These are phyloP conservation scores for Suillus americanus DNA, from an alignment of 768 basidiomycete genomes.

Conservation along the genomic window DNA sequence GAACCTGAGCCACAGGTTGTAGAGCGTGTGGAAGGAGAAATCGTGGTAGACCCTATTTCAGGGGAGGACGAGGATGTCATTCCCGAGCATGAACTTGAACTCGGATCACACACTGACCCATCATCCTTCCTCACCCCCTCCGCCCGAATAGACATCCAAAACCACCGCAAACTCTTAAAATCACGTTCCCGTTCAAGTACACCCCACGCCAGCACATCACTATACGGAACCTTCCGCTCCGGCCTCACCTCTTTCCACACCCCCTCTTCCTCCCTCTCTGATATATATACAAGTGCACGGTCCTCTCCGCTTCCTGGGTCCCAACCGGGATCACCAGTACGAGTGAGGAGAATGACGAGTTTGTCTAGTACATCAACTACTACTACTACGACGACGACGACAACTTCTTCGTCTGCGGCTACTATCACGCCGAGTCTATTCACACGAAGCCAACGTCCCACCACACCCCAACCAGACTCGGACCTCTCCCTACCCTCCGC, in stretches of 20 bases:
- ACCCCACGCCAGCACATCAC: slow-evolving; percentile 44
- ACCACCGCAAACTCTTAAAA: slow-evolving; percentile 35
- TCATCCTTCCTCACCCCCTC: slow-evolving; percentile 12
- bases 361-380: slow-evolving; percentile 18
- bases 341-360: slow-evolving; percentile 20
- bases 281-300: slow-evolving; percentile 58
- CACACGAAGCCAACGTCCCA: slow-evolving; percentile 33
- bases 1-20: slow-evolving; percentile 9
- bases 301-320: slow-evolving; percentile 52
- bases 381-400: slow-evolving; percentile 25
- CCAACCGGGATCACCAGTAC: slow-evolving; percentile 26
- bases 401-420: slow-evolving; percentile 44
- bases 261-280: slow-evolving; percentile 74
- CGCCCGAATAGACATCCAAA: slow-evolving; percentile 23
- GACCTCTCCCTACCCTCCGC: background rate
- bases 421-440: slow-evolving; percentile 66
- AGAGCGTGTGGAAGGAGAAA: slow-evolving; percentile 16
- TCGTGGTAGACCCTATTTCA: slow-evolving; percentile 10
- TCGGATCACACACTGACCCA: slow-evolving; percentile 10
- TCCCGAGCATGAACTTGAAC: slow-evolving; percentile 18
- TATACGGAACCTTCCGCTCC: slow-evolving; percentile 44
- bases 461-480: slow-evolving; percentile 12
- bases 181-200: slow-evolving; percentile 49
- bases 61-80: slow-evolving; percentile 7
- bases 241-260: slow-evolving; percentile 71